Evolutionary conservation across 441 rosid species (phyloP).

Genomic region (Kokia cookei): DNA sequence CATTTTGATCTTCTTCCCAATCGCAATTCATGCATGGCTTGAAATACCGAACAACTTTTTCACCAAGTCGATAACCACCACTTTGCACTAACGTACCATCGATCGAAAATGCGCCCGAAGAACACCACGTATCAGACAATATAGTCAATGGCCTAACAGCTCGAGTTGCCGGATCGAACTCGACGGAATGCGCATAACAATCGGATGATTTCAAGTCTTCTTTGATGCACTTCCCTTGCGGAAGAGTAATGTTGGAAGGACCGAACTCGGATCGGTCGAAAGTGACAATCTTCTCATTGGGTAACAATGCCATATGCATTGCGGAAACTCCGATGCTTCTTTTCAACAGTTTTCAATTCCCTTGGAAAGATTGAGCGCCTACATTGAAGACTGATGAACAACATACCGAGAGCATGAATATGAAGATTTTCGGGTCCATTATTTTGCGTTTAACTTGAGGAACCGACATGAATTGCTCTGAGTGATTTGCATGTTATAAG

Average conservation of each 20-base stretch:
- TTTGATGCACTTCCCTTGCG: conserved; percentile 21
- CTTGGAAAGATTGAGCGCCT: conserved; percentile 11
- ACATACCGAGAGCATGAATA: conserved; percentile 9
- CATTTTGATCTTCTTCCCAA: conserved; percentile 22
- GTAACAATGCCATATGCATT: conserved; percentile 37
- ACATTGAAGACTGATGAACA: conserved; percentile 8
- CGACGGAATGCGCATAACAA: conserved; percentile 24
- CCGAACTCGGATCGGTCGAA: conserved; percentile 31
- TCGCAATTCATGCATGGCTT: conserved; percentile 19
- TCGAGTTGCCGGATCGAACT: neutral
- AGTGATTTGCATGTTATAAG: neutral
- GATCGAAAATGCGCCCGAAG: conserved; percentile 17
- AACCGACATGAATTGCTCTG: neutral
- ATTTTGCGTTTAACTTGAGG: neutral
- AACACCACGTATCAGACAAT: conserved; percentile 26
- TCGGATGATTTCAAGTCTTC: neutral
- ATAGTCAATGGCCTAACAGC: conserved; percentile 16
- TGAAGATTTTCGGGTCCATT: conserved; percentile 8
- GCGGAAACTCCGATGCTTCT: conserved; percentile 31
- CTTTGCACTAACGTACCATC: conserved; percentile 20
- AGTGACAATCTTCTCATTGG: conserved; percentile 20
- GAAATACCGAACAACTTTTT: conserved; percentile 16
- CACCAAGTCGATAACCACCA: conserved; percentile 16
- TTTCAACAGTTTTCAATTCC: conserved; percentile 30
- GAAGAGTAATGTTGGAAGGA: conserved; percentile 29